A percentile compares a stretch with the other conserved stretches of the same genome.
phyloP scores from a whole-genome alignment of 495 filamentous ascomycete species.

The Hypoxylon fragiforme region DNA sequence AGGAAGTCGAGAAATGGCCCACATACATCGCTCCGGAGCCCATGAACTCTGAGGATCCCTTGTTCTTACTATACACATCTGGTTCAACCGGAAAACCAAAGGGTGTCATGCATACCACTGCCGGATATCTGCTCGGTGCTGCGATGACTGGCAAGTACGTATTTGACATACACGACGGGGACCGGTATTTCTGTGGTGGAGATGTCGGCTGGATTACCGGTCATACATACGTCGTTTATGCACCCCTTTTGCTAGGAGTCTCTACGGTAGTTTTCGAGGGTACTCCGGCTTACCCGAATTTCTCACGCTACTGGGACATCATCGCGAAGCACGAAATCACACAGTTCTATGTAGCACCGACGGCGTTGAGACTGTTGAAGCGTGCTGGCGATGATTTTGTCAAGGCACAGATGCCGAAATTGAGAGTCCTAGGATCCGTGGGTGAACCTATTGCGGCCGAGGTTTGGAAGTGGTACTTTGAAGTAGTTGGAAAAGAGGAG shows the following conservation, averaged over 20 bases:
- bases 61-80: conserved; percentile 97
- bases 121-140: conserved; percentile 88
- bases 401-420: conserved; percentile 81
- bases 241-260: conserved; percentile 88
- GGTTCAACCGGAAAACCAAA: conserved; percentile 98
- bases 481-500: conserved; percentile 91
- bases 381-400: conserved; percentile 92
- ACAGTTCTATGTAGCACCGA: conserved; percentile 98
- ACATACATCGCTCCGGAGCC: conserved; percentile 83
- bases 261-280: conserved; percentile 99
- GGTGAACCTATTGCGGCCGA: conserved; percentile 98
- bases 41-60: conserved; percentile 90
- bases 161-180: conserved; percentile 94
- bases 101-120: conserved; percentile 98
- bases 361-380: conserved; percentile 90
- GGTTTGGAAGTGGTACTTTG: conserved; percentile 99
- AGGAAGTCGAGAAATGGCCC: conserved; percentile 95
- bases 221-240: conserved; percentile 99
- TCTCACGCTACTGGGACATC: conserved; percentile 98
- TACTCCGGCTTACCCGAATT: conserved; percentile 95
- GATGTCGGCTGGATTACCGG: conserved; percentile 99
- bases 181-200: conserved; percentile 95
- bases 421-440: conserved; percentile 92
- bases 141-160: conserved; percentile 96
- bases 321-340: conserved; percentile 93